Evolutionary conservation across 2,329 filamentous ascomycete genomes (phyloP).

Genomic region (Epichloe typhina): DNA sequence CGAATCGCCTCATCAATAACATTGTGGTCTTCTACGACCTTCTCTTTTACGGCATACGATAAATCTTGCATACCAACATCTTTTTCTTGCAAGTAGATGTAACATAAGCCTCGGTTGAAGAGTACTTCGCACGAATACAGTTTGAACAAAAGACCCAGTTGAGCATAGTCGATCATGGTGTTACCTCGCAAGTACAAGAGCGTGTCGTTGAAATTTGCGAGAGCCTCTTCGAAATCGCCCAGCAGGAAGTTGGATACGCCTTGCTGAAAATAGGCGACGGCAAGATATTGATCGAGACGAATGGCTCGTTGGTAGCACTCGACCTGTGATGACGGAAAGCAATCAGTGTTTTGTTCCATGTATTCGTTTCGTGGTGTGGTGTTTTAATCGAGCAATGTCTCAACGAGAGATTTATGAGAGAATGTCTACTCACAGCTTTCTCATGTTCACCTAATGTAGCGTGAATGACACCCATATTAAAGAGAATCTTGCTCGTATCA

Average conservation of each 20-base stretch:
- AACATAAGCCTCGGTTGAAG: constrained; percentile 94
- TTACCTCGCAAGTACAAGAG: constrained; percentile 89
- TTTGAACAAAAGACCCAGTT: constrained; percentile 89
- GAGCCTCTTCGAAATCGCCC: constrained; percentile 90
- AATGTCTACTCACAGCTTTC: constrained; percentile 59
- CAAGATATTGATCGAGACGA: constrained; percentile 83
- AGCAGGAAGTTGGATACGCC: constrained; percentile 96
- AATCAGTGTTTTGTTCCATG: neutral
- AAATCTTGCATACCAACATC: constrained; percentile 86
- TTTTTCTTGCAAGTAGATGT: constrained; percentile 90
- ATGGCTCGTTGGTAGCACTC: constrained; percentile 91
- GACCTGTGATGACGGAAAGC: constrained; percentile 42
- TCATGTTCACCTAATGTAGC: constrained; percentile 92
- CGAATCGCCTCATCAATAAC: constrained; percentile 95
- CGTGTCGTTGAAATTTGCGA: constrained; percentile 98
- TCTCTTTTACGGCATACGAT: constrained; percentile 82
- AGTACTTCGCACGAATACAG: constrained; percentile 94
- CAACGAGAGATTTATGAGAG: neutral
- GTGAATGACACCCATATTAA: constrained; percentile 97
- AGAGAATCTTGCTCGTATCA: constrained; percentile 95
- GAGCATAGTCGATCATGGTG: constrained; percentile 95
- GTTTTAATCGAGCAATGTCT: neutral
- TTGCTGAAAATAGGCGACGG: constrained; percentile 96
- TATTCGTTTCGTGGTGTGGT: neutral
- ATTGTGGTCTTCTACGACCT: constrained; percentile 89